Conservation (phyloP, 208 protist species). For the Trypanosoma platydactyli region DNA sequence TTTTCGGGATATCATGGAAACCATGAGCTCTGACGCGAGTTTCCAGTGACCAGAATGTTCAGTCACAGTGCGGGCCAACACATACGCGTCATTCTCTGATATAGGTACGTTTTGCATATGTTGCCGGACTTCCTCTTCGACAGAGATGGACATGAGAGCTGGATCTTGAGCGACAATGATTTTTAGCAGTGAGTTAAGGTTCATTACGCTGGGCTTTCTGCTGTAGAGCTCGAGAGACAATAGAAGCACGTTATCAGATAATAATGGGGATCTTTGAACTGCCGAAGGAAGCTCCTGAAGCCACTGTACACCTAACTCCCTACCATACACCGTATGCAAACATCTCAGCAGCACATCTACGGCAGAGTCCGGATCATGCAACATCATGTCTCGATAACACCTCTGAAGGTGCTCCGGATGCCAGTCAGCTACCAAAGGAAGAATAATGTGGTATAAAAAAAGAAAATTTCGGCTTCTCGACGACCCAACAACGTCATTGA, state of each 20-base stretch:
- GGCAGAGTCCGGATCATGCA: constrained; percentile 45
- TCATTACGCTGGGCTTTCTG: constrained; percentile 58
- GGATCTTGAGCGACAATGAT: constrained; percentile 28
- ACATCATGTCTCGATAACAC: constrained; percentile 70
- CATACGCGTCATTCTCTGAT: constrained; percentile 41
- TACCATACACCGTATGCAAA: constrained; percentile 37
- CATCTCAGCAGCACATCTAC: constrained; percentile 74
- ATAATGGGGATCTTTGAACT: background rate
- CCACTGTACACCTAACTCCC: constrained; percentile 33
- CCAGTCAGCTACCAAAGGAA: constrained; percentile 61
- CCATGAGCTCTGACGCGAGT: constrained; percentile 56
- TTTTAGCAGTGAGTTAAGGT: constrained; percentile 68
- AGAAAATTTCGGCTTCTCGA: constrained; percentile 32
- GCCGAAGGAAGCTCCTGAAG: constrained; percentile 13
- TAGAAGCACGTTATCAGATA: constrained; percentile 2
- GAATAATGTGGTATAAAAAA: constrained; percentile 77
- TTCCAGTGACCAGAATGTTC: constrained; percentile 56
- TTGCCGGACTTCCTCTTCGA: constrained; percentile 11
- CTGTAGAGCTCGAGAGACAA: constrained; percentile 42
- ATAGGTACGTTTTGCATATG: constrained; percentile 11
- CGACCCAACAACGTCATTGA: background rate
- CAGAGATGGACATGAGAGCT: background rate
- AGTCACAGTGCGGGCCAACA: constrained; percentile 67
- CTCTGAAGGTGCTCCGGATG: constrained; percentile 31
- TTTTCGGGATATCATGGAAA: constrained; percentile 52